Base-by-base conservation (phyloP, 2,329 filamentous ascomycete species). In the Cercospora sojina region DNA sequence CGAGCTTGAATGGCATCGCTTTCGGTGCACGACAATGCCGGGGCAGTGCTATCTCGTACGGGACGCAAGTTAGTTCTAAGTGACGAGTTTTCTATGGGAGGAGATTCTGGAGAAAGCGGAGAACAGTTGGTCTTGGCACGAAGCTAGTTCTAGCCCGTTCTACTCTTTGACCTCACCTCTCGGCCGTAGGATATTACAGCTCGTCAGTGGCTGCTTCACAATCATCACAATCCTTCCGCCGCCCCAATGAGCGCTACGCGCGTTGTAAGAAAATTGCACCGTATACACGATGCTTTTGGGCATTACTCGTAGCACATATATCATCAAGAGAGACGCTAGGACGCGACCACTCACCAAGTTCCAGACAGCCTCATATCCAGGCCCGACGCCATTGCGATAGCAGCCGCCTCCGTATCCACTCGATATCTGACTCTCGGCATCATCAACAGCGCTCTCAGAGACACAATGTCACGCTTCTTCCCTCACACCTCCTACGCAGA, bases 401-500 rank as follows among this genome's bases (percentile, higher is more conserved):
- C 41, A 43, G 18, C 18, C 5, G 8, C 18, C 18, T 12, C n/a
- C 1, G 9, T 9, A 41, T 9, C 32, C n/a, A n/a, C 13, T 3
- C 35, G 6, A 2, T 6, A 5, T n/a, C 35, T 16, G 35, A 41
- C 35, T 12, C 16, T n/a, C 35, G n/a, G 7, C 5, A 38, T 3
- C 35, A 38, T 12, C 35, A 10, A 3, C 10, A 49, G 18, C 43
- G 3, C 5, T 1, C 9, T 9, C 12, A 8, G 6, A 25, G 3
- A 1, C 20, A 51, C 59, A 59, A 87, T 88, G 85, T 86, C 85
- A 3, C 83, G 83, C 65, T 82, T 84, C 74, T 81, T 79, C 75
- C 85, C 86, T 5, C 86, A 87, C 72, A 65, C 86, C 4, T 68
- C 80, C 59, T 87, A 87, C 75, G 86, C 87, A 31, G 88, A 90